Conservation (phyloP, 2,329 filamentous ascomycete genomes). For the Penicillium brasilianum region DNA sequence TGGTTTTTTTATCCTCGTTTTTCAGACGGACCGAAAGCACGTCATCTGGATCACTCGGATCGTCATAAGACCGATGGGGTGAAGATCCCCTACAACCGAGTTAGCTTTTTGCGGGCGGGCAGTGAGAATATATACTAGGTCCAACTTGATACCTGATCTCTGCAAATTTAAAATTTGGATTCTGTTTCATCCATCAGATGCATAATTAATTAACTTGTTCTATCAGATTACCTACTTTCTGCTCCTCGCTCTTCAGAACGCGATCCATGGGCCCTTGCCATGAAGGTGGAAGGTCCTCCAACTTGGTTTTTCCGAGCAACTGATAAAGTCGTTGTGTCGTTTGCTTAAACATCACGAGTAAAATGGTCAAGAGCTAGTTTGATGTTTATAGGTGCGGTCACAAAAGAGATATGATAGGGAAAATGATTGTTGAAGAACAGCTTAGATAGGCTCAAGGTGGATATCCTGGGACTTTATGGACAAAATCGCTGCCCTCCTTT, state of each 20-base stretch:
- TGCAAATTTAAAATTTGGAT: not conserved
- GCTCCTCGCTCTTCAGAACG: not conserved
- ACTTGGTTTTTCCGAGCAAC: not conserved
- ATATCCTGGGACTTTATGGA: not conserved
- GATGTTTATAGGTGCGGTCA: not conserved
- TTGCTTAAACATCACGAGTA: not conserved
- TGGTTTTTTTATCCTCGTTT: not conserved
- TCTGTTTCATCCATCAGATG: not conserved
- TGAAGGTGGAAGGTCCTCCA: not conserved
- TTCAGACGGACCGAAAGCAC: not conserved
- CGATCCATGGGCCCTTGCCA: not conserved
- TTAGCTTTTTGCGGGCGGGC: not conserved
- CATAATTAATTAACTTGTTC: not conserved
- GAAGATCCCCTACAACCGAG: not conserved
- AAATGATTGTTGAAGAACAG: not conserved
- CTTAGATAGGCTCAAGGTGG: not conserved
- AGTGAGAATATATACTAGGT: not conserved
- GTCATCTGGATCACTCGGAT: not conserved
- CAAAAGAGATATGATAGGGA: not conserved
- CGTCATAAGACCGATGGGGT: not conserved
- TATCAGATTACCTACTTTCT: not conserved
- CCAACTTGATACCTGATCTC: not conserved
- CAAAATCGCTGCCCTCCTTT: not conserved
- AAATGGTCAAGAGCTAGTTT: not conserved
- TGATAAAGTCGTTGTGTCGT: not conserved